Conservation (phyloP, 129 eudicot genomes). For the Kitagawia praeruptora region DNA sequence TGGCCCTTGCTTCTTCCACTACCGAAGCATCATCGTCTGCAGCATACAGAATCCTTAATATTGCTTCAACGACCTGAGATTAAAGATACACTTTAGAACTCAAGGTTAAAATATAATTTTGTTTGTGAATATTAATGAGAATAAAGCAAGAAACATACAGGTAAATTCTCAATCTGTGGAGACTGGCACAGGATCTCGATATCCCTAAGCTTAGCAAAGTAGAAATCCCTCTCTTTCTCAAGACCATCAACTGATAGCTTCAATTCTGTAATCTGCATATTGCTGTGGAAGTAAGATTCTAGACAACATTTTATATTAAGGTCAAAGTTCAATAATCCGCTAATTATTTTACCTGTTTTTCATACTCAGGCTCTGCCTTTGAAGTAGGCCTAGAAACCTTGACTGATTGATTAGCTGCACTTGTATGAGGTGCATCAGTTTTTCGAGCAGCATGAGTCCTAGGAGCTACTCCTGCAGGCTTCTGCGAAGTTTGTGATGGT, state of each 20-base stretch:
- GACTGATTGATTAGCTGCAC: slow-evolving; percentile 45
- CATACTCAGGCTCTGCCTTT: slow-evolving; percentile 40
- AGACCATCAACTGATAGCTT: slow-evolving; percentile 81
- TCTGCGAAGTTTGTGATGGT: slow-evolving; percentile 44
- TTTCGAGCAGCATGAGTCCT: slow-evolving; percentile 49
- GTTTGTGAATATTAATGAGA: neutral
- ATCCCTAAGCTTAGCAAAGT: slow-evolving; percentile 90
- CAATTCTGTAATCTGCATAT: slow-evolving; percentile 75
- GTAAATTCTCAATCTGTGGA: slow-evolving; percentile 58
- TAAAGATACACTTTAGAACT: neutral
- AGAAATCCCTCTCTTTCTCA: slow-evolving; percentile 95
- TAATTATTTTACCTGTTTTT: slow-evolving; percentile 49
- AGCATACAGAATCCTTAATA: slow-evolving; percentile 77
- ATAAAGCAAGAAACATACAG: slow-evolving; percentile 29
- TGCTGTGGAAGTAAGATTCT: slow-evolving; percentile 3
- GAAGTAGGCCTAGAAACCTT: slow-evolving; percentile 52
- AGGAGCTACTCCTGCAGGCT: slow-evolving; percentile 38
- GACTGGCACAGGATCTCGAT: slow-evolving; percentile 80
- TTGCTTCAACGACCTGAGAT: slow-evolving; percentile 48
- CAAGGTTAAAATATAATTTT: neutral
- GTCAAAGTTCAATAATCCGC: neutral
- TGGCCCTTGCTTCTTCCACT: slow-evolving; percentile 72
- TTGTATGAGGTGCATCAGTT: slow-evolving; percentile 40
- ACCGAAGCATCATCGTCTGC: slow-evolving; percentile 72
- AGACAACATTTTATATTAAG: neutral